Evolutionary conservation across 257 asterid genomes (phyloP).

Genomic region (Solanum medicagineum): DNA sequence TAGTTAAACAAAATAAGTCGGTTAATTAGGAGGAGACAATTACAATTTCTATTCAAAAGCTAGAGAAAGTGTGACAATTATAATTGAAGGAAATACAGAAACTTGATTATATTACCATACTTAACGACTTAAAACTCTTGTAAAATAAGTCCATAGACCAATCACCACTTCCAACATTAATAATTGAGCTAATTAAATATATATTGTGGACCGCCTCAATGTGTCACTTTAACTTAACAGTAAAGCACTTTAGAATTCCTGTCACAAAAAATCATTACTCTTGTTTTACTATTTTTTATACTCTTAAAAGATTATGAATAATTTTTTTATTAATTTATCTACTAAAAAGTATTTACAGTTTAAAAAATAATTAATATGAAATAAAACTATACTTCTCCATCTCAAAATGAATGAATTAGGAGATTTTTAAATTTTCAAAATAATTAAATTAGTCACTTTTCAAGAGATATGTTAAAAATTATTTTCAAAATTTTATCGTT

Average conservation of each 20-base stretch:
- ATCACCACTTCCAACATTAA: background rate
- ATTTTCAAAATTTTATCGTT: too few species aligned
- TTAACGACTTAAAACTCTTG: background rate
- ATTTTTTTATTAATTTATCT: too few species aligned
- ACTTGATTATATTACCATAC: background rate
- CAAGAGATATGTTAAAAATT: too few species aligned
- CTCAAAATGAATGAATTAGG: too few species aligned
- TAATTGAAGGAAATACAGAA: background rate
- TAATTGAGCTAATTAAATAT: conserved; percentile 14
- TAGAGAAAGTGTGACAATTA: background rate
- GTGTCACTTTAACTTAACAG: conserved; percentile 16
- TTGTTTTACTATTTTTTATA: too few species aligned
- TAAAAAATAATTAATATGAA: too few species aligned
- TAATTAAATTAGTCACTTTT: too few species aligned
- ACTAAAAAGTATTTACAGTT: too few species aligned
- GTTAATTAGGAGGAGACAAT: background rate
- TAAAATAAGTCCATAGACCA: background rate
- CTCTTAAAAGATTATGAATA: too few species aligned
- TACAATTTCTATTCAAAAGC: background rate
- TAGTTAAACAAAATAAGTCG: background rate
- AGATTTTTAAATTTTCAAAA: too few species aligned
- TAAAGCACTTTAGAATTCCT: conserved; percentile 15
- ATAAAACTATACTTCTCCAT: too few species aligned
- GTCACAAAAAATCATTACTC: background rate
- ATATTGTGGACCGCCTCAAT: conserved; percentile 7